Percentiles rank a stretch among this genome's conserved stretches.
Conservation (phyloP, 495 filamentous ascomycete genomes). For the Chaetomium tenue region DNA sequence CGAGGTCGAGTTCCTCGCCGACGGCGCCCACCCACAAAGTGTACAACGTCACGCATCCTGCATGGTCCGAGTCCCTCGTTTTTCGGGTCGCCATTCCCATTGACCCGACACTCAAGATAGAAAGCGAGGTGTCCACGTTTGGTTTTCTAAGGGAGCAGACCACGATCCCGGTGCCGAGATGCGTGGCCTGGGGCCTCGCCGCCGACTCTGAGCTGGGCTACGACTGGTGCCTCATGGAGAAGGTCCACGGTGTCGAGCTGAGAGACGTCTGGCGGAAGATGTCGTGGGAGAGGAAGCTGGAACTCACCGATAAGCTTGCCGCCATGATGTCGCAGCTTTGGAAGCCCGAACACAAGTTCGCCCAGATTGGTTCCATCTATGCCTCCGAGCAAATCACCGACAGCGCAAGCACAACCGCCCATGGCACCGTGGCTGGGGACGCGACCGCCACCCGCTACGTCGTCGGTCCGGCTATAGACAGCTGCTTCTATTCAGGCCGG, state of each 20-base stretch:
- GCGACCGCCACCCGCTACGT: neutral
- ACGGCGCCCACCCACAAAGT: neutral
- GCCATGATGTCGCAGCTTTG: neutral
- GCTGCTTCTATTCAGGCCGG: conserved; percentile 2
- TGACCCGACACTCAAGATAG: neutral
- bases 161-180: neutral
- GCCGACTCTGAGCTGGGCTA: neutral
- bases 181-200: neutral
- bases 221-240: conserved; percentile 7
- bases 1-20: conserved; percentile 1
- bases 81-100: conserved; percentile 1
- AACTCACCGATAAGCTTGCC: conserved; percentile 1
- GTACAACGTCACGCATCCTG: neutral
- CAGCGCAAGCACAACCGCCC: neutral
- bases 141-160: neutral
- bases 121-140: neutral
- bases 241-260: neutral
- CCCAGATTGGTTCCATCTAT: neutral
- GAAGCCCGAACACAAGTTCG: neutral
- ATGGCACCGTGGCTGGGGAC: neutral
- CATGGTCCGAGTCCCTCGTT: neutral
- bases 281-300: neutral
- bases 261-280: conserved; percentile 1
- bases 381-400: neutral
- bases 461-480: neutral